A percentile compares a stretch with the other conserved stretches of the same genome.
Conservation (phyloP, 305 asterid genomes). For the Salvia sclarea region DNA sequence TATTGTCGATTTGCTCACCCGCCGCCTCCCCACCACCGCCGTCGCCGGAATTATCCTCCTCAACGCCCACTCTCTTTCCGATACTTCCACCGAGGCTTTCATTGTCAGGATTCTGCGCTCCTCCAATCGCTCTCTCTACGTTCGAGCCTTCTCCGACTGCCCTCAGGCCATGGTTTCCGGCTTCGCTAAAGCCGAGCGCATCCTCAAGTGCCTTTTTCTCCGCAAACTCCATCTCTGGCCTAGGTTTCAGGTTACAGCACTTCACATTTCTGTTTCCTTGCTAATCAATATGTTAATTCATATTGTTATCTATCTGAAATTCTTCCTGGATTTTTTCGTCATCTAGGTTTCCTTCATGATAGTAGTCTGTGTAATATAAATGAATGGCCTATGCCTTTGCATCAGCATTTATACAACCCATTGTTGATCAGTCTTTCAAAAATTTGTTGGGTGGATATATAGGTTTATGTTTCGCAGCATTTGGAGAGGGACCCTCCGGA, state of each 20-base stretch:
- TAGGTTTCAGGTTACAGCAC: slow-evolving; percentile 73
- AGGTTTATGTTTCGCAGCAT: slow-evolving; percentile 91
- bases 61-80: slow-evolving; percentile 79
- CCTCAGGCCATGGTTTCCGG: slow-evolving; percentile 90
- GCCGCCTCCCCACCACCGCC: slow-evolving; percentile 63
- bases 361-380: neutral
- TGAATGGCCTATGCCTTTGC: neutral
- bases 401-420: neutral
- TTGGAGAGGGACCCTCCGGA: slow-evolving; percentile 91
- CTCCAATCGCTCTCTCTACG: slow-evolving; percentile 58
- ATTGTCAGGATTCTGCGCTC: slow-evolving; percentile 77
- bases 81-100: slow-evolving; percentile 91
- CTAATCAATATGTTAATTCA: neutral
- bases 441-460: slow-evolving; percentile 20
- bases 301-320: neutral
- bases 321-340: neutral
- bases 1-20: slow-evolving; percentile 85
- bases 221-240: slow-evolving; percentile 96
- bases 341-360: neutral
- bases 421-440: neutral
- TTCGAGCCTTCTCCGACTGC: slow-evolving; percentile 87
- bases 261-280: slow-evolving; percentile 1
- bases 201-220: slow-evolving; percentile 76
- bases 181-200: slow-evolving; percentile 88
- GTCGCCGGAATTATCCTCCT: slow-evolving; percentile 79